Conservation (phyloP, 805 yeast genomes). For the Lipomyces kockii region DNA sequence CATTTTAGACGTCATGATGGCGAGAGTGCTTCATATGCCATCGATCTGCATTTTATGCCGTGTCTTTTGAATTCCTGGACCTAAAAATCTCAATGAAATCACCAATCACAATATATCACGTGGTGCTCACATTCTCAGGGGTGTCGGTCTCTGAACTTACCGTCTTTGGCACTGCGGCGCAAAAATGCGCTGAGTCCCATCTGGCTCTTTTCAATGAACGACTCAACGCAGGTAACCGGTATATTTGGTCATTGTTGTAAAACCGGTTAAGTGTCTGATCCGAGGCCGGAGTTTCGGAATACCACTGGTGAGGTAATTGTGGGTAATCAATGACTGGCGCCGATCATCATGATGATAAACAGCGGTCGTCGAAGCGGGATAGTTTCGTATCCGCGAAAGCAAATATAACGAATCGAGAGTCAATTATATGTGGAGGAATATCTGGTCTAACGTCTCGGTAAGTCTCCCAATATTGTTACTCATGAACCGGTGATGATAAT, state of each 20-base stretch:
- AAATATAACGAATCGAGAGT: slow-evolving; percentile 56
- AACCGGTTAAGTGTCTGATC: not conserved
- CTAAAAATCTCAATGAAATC: not conserved
- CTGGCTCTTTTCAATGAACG: too few species aligned
- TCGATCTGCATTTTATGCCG: not conserved
- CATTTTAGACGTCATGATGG: slow-evolving; percentile 13
- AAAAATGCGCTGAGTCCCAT: too few species aligned
- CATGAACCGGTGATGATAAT: not conserved
- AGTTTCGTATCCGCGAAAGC: slow-evolving; percentile 52
- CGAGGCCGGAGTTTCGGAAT: not conserved
- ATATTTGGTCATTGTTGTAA: too few species aligned
- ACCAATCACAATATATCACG: not conserved
- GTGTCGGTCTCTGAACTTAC: too few species aligned
- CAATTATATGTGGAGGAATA: slow-evolving; percentile 69
- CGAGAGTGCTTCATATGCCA: not conserved
- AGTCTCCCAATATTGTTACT: slow-evolving; percentile 29
- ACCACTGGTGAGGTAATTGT: not conserved
- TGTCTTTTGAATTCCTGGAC: not conserved
- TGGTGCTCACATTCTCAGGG: too few species aligned
- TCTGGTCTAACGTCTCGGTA: slow-evolving; percentile 65
- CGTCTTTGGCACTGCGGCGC: too few species aligned
- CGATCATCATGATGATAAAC: not conserved
- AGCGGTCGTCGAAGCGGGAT: not conserved
- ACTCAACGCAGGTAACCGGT: too few species aligned
- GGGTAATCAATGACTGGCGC: not conserved